Conservation (phyloP, 2,329 filamentous ascomycete species). For the Eurotiales sp. region DNA sequence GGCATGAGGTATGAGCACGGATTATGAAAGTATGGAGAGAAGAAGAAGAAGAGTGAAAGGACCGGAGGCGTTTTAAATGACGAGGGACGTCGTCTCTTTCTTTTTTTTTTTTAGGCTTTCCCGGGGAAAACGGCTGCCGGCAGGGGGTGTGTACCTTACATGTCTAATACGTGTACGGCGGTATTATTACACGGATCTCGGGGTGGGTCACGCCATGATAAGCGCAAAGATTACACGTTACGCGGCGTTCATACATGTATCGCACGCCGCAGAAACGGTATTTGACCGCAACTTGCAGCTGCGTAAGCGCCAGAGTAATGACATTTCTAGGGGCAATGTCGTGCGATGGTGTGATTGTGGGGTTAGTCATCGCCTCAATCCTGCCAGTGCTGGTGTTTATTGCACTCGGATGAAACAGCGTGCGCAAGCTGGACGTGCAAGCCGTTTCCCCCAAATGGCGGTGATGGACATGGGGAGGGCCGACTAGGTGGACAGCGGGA, state of each 20-base stretch:
- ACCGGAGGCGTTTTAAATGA: conserved; percentile 6
- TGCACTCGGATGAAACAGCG: too few species aligned
- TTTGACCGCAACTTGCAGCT: not conserved
- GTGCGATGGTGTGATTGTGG: conserved; percentile 16
- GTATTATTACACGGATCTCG: not conserved
- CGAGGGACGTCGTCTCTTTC: not conserved
- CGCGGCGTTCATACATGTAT: not conserved
- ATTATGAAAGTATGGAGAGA: not conserved
- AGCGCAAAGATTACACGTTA: not conserved
- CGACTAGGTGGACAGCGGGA: too few species aligned
- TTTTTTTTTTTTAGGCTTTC: not conserved
- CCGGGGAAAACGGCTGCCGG: not conserved
- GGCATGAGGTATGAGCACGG: not conserved
- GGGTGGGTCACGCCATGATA: not conserved
- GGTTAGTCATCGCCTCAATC: conserved; percentile 10
- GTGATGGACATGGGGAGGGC: too few species aligned
- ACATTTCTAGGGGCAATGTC: conserved; percentile 12
- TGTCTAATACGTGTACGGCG: not conserved
- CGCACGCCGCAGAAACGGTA: not conserved
- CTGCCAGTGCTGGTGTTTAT: too few species aligned
- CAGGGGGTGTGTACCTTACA: too few species aligned
- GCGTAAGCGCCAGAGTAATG: not conserved
- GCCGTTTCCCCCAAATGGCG: too few species aligned
- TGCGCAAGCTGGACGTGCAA: too few species aligned
- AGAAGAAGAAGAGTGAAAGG: not conserved